These are phyloP conservation scores for Populus hybrid DNA, from an alignment of 441 rosid genomes.

Conservation along the genomic window DNA sequence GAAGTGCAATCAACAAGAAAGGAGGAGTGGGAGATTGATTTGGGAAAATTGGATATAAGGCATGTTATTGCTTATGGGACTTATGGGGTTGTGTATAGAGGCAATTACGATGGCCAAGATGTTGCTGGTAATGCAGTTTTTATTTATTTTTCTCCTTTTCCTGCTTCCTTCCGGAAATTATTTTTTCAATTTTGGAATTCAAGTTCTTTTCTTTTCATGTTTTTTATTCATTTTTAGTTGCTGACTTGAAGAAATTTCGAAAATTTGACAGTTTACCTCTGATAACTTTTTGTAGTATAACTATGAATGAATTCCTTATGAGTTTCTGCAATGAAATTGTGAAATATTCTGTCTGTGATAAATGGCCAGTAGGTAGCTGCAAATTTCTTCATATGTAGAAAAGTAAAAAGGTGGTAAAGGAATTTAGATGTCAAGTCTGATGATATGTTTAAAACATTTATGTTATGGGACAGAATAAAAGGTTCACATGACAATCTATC, in stretches of 20 bases:
- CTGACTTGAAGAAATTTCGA: not conserved
- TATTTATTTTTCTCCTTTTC: not conserved
- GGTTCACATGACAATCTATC: not conserved
- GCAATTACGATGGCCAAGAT: conserved; percentile 63
- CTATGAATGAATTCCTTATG: not conserved
- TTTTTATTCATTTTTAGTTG: no score
- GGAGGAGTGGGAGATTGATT: conserved; percentile 90
- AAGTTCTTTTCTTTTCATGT: not conserved
- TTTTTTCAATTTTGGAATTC: not conserved
- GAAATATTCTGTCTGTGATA: not conserved
- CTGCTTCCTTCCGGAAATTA: not conserved
- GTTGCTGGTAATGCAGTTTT: conserved; percentile 62
- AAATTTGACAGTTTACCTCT: not conserved
- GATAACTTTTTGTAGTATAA: not conserved
- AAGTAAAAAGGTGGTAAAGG: not conserved
- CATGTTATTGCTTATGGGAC: conserved; percentile 71
- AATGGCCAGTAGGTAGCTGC: not conserved
- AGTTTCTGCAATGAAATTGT: not conserved
- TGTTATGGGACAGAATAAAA: not conserved
- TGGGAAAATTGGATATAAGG: conserved; percentile 60
- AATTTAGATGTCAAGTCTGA: not conserved
- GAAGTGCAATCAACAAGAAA: conserved; percentile 34
- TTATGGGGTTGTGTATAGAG: conserved; percentile 71
- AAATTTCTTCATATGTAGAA: not conserved
- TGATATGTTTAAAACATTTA: not conserved